Evolutionary conservation across 2,329 filamentous ascomycete species (phyloP).

Genomic region (Aspergillus cejpii): DNA sequence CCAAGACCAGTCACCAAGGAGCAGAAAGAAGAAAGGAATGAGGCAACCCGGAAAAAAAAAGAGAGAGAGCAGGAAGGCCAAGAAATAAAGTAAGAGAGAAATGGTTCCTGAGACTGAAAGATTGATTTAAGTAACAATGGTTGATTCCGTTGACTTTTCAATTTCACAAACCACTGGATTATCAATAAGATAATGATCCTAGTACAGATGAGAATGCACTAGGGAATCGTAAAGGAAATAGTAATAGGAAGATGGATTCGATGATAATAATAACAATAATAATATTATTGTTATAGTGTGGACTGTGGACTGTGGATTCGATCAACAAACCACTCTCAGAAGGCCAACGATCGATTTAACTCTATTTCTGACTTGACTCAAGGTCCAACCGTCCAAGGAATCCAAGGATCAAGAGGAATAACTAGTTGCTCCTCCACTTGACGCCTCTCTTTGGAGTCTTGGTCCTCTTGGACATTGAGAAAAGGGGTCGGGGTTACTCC

Average conservation of each 20-base stretch:
- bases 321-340: neutral
- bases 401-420: neutral
- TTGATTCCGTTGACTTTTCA: no score
- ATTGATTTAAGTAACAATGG: neutral
- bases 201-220: neutral
- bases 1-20: neutral
- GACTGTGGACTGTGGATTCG: neutral
- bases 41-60: neutral
- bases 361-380: neutral
- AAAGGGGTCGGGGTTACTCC: neutral
- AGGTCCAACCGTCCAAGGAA: no score
- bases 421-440: neutral
- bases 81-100: neutral
- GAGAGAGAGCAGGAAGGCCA: neutral
- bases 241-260: neutral
- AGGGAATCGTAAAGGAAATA: neutral
- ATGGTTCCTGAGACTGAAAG: neutral
- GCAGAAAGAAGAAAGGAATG: neutral
- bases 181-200: neutral
- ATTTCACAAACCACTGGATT: no score
- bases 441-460: neutral
- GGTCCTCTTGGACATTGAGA: neutral
- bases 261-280: neutral
- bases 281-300: neutral
- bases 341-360: neutral